Evolutionary conservation across 768 basidiomycete species (phyloP).

Genomic region (Boletus pseudo-olivaceus): DNA sequence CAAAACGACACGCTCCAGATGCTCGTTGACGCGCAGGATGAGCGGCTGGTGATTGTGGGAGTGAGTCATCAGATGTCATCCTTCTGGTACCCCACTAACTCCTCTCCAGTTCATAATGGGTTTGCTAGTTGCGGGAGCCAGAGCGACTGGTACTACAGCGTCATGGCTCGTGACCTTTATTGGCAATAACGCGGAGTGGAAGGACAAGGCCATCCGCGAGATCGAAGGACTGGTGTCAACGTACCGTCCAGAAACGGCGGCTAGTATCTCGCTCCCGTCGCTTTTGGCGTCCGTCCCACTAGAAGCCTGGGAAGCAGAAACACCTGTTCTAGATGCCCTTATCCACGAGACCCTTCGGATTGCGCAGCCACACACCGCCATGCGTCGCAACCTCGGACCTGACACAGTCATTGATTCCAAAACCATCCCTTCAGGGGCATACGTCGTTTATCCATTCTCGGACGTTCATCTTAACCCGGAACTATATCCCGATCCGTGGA

Average conservation of each 20-base stretch:
- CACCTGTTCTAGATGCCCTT: conserved; percentile 67
- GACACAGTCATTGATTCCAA: conserved; percentile 67
- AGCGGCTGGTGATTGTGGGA: conserved; percentile 64
- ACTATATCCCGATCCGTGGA: conserved; percentile 75
- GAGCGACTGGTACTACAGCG: conserved; percentile 77
- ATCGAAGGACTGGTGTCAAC: conserved; percentile 50
- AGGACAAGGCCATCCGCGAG: conserved; percentile 56
- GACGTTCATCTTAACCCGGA: conserved; percentile 72
- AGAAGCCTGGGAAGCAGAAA: conserved; percentile 65
- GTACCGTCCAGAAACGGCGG: conserved; percentile 32
- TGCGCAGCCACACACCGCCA: conserved; percentile 76
- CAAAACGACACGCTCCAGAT: conserved; percentile 70
- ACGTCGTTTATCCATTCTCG: conserved; percentile 76
- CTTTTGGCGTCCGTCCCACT: conserved; percentile 60
- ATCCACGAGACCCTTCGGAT: conserved; percentile 76
- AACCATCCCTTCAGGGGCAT: conserved; percentile 68
- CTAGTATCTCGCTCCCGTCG: conserved; percentile 35
- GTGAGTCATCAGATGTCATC: conserved; percentile 37
- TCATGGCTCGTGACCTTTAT: conserved; percentile 76
- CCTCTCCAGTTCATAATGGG: conserved; percentile 73
- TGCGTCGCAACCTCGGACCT: conserved; percentile 76
- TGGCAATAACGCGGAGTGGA: conserved; percentile 64
- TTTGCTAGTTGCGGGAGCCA: conserved; percentile 72
- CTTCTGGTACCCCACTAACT: conserved; percentile 19
- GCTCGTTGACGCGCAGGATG: conserved; percentile 68